Percentiles rank a stretch among this genome's conserved stretches.
Evolutionary conservation across 2,329 filamentous ascomycete genomes (phyloP).

Genomic region (Tympanopsis confertula): DNA sequence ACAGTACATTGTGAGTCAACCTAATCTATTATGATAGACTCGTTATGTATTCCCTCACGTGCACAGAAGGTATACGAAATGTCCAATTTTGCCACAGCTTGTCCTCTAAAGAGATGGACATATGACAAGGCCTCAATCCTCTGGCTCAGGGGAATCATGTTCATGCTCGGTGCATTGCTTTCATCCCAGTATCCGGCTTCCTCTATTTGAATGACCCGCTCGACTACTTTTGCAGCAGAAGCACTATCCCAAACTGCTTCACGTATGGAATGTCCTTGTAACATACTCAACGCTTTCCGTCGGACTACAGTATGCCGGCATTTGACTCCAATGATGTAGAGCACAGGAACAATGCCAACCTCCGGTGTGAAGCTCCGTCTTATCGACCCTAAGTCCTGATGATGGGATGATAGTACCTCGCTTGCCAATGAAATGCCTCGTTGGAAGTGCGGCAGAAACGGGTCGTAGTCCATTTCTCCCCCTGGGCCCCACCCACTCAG

Average conservation of each 20-base stretch:
- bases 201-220: conserved; percentile 22
- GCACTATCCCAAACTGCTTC: conserved; percentile 22
- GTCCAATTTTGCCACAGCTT: conserved; percentile 11
- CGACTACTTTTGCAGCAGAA: conserved; percentile 13
- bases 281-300: conserved; percentile 14
- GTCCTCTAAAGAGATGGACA: conserved; percentile 5
- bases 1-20: no score
- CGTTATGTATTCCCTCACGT: conserved; percentile 9
- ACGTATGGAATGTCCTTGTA: conserved; percentile 11
- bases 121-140: conserved; percentile 17
- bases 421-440: conserved; percentile 11
- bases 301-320: conserved; percentile 19
- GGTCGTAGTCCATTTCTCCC: conserved; percentile 16
- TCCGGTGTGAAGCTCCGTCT: conserved; percentile 19
- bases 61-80: conserved; percentile 17
- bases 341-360: conserved; percentile 16
- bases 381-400: conserved; percentile 9
- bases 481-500: conserved; percentile 11
- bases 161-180: conserved; percentile 10
- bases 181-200: conserved; percentile 9
- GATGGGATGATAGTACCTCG: conserved; percentile 10
- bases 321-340: conserved; percentile 21
- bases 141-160: conserved; percentile 12
- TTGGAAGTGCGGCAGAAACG: conserved; percentile 15
- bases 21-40: conserved; percentile 9